Evolutionary conservation across 1,284 basidiomycete genomes (phyloP).

Genomic region (Agroathelia rolfsii): DNA sequence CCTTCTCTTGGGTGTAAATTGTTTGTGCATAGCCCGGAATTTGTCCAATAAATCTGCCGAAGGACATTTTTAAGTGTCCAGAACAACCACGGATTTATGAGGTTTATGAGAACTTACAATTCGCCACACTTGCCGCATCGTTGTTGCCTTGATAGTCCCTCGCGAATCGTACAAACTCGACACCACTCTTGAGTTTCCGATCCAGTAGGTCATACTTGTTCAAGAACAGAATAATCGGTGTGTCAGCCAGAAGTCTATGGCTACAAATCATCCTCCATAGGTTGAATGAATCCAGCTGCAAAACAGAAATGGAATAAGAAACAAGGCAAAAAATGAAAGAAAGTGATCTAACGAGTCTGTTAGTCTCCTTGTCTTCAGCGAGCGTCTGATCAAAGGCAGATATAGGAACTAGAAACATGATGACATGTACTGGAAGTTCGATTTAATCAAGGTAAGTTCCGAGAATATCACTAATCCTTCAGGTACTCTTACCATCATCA

Average conservation of each 20-base stretch:
- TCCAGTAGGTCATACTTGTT: conserved; percentile 57
- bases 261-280: conserved; percentile 53
- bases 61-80: conserved; percentile 7
- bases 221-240: conserved; percentile 49
- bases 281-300: conserved; percentile 44
- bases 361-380: conserved; percentile 44
- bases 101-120: conserved; percentile 31
- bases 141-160: conserved; percentile 44
- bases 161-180: conserved; percentile 44
- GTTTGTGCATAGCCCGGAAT: conserved; percentile 39
- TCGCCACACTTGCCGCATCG: conserved; percentile 37
- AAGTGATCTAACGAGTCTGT: conserved; percentile 38
- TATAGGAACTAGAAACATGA: conserved; percentile 58
- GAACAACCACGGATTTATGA: conserved; percentile 1
- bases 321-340: conserved; percentile 3
- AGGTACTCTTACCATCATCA: conserved; percentile 38
- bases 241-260: conserved; percentile 40
- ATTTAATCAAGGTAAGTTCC: conserved; percentile 6
- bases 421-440: conserved; percentile 36
- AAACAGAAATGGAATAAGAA: background rate
- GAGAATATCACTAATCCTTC: conserved; percentile 1
- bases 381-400: conserved; percentile 58
- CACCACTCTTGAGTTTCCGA: conserved; percentile 39
- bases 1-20: conserved; percentile 33
- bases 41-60: conserved; percentile 43